A percentile compares a stretch with the other conserved stretches of the same genome.
These are phyloP conservation scores for Hymenoscyphus scutula DNA, from an alignment of 2,329 filamentous ascomycete genomes.

Conservation along the genomic window DNA sequence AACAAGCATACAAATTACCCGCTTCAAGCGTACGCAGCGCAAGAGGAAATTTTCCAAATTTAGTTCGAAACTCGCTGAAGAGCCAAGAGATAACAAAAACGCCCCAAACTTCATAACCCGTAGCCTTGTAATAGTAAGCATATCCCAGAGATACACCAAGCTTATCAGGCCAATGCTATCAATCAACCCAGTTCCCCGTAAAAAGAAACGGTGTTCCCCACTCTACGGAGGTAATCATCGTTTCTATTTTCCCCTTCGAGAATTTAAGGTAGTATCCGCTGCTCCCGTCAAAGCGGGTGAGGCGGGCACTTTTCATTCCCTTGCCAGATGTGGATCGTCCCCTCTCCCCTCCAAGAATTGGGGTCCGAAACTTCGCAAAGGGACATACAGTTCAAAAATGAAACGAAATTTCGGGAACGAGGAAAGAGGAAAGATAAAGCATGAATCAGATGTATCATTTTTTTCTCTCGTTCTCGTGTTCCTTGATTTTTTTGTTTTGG, in stretches of 20 bases:
- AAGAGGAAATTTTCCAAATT: too few species aligned
- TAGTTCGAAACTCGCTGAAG: too few species aligned
- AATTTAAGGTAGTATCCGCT: background rate
- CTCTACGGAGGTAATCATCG: too few species aligned
- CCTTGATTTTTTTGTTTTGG: background rate
- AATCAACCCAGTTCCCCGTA: background rate
- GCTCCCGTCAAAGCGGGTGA: background rate
- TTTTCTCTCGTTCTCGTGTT: background rate
- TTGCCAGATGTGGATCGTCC: background rate
- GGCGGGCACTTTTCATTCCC: background rate
- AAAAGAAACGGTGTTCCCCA: too few species aligned
- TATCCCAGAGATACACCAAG: background rate
- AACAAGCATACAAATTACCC: background rate
- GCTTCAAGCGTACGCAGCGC: too few species aligned
- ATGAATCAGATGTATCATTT: constrained; percentile 2
- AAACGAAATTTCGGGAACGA: background rate
- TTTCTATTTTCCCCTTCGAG: background rate
- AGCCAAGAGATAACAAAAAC: background rate
- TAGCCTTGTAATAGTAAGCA: background rate
- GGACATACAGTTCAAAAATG: too few species aligned
- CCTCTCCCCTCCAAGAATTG: background rate
- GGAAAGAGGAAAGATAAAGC: background rate
- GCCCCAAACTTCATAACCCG: background rate
- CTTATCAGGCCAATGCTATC: background rate
- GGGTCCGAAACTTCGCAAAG: background rate